These are phyloP conservation scores for Mortierella hygrophila DNA, from an alignment of 192 early-diverging fungal species.

Conservation along the genomic window DNA sequence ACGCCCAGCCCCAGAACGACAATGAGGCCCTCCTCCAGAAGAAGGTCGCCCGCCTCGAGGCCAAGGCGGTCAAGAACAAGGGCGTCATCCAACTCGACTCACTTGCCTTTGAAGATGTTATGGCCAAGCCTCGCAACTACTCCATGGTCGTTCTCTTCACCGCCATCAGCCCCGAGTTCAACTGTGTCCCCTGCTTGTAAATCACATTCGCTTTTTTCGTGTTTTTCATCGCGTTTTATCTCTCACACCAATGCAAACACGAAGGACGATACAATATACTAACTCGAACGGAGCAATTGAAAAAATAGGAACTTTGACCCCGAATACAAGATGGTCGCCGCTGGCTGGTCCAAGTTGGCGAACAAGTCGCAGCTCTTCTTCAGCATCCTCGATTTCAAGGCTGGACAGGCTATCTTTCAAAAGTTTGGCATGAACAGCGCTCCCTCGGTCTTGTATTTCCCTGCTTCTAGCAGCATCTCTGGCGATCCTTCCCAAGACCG, in stretches of 20 bases:
- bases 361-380: slow-evolving; percentile 68
- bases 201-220: neutral
- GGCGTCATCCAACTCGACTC: slow-evolving; percentile 72
- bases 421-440: slow-evolving; percentile 73
- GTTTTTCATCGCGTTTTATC: slow-evolving; percentile 2
- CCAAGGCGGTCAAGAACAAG: slow-evolving; percentile 45
- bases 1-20: slow-evolving; percentile 21
- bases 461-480: slow-evolving; percentile 64
- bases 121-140: slow-evolving; percentile 79
- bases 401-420: slow-evolving; percentile 75
- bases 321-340: slow-evolving; percentile 75
- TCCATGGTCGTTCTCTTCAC: slow-evolving; percentile 78
- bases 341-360: slow-evolving; percentile 61
- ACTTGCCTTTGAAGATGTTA: slow-evolving; percentile 70
- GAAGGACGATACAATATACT: neutral
- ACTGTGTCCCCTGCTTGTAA: slow-evolving; percentile 84
- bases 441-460: slow-evolving; percentile 76
- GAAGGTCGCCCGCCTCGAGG: slow-evolving; percentile 53
- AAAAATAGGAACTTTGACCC: slow-evolving; percentile 74
- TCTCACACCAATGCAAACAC: neutral
- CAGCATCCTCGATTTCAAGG: slow-evolving; percentile 75
- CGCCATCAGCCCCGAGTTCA: slow-evolving; percentile 69
- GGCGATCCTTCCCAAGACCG: slow-evolving; percentile 49
- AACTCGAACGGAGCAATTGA: neutral
- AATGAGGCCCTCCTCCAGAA: slow-evolving; percentile 25